Base-by-base conservation (phyloP, 108 stramenopile genomes). In the Nitzschia sp. region DNA sequence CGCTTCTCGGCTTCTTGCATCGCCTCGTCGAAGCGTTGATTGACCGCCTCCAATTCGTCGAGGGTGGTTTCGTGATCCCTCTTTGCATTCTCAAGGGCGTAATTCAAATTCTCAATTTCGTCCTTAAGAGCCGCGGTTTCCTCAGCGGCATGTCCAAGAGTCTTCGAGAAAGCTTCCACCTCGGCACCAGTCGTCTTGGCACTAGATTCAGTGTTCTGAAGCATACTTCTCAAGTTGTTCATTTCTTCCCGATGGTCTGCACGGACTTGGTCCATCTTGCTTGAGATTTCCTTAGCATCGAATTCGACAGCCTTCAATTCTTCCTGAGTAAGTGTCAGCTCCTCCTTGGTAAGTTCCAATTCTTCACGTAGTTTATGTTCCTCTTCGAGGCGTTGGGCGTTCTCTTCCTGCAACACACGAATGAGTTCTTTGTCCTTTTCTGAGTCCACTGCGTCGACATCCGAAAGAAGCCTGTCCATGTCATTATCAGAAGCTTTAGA, bases 11-110 rank as follows among this genome's bases (percentile, higher is more conserved):
- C 78, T 61, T 82, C 81, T 34, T 79, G 58, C 45, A 77, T 66
- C 23, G 71, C 87, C 36, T 84, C 89, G 63, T 94, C 93, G 71
- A 91, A 91, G 21, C 88, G 74, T 33, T 76, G 56, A 36, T 83
- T 82, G 58, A 94, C 77, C 4, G 82, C 88, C 21, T 89, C 90
- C 64, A 94, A 69, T 71, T 94, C 92, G 2, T 82, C 74, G 38
- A 85, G 71, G 25, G 89, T 45, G 2, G 74, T 58, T 38, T 83
- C 77, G 35, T 78, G 74, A 75, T 94, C 92, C 25, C 70, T 50
- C 67, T 90, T 90, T 58, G 86, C 85, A 54, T 91, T 94, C 33
- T 78, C 35, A 25, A 94, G 68, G 15, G 92, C 89, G 17, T 73
- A 45, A 48, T 87, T 83, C 57, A 94, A 68, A 34, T 71, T 61